Conservation (phyloP, 495 filamentous ascomycete genomes). For the Hyaloscypha bicolor region DNA sequence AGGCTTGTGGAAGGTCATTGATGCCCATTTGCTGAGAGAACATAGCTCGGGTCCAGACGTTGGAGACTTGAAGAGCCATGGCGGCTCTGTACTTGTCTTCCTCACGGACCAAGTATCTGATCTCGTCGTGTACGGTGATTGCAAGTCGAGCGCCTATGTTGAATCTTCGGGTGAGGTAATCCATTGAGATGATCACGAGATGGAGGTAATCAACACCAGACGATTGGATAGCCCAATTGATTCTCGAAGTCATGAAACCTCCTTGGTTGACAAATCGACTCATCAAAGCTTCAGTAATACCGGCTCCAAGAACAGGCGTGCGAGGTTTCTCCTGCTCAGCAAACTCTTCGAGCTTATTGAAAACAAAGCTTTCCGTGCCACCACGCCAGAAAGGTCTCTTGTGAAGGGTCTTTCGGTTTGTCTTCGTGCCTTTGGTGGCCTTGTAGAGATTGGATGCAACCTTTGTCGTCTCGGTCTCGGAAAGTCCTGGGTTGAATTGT, state of each 20-base stretch:
- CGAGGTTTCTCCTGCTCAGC: constrained; percentile 90
- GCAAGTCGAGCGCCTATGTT: constrained; percentile 82
- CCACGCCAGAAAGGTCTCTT: constrained; percentile 90
- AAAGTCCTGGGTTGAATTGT: constrained; percentile 86
- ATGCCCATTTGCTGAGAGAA: constrained; percentile 97
- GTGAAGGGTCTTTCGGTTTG: constrained; percentile 63
- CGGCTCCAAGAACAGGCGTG: constrained; percentile 92
- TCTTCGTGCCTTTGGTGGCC: constrained; percentile 85
- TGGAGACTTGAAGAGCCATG: constrained; percentile 90
- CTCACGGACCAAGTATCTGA: constrained; percentile 86
- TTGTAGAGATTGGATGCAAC: constrained; percentile 82
- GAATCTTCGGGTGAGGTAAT: constrained; percentile 86
- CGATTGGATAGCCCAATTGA: constrained; percentile 99
- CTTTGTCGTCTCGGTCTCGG: constrained; percentile 72
- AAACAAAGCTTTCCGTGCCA: constrained; percentile 95
- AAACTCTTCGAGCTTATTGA: constrained; percentile 97
- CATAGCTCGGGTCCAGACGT: constrained; percentile 96
- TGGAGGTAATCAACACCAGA: constrained; percentile 98
- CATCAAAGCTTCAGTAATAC: constrained; percentile 95
- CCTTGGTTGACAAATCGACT: constrained; percentile 83
- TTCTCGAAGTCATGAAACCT: constrained; percentile 91
- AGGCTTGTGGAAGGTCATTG: constrained; percentile 88
- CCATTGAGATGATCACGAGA: constrained; percentile 91
- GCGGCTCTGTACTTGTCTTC: constrained; percentile 86
- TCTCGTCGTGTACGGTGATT: constrained; percentile 97